A percentile compares a stretch with the other conserved stretches of the same genome.
These are phyloP conservation scores for Epichloe uncinata DNA, from an alignment of 2,329 filamentous ascomycete genomes.

Conservation along the genomic window DNA sequence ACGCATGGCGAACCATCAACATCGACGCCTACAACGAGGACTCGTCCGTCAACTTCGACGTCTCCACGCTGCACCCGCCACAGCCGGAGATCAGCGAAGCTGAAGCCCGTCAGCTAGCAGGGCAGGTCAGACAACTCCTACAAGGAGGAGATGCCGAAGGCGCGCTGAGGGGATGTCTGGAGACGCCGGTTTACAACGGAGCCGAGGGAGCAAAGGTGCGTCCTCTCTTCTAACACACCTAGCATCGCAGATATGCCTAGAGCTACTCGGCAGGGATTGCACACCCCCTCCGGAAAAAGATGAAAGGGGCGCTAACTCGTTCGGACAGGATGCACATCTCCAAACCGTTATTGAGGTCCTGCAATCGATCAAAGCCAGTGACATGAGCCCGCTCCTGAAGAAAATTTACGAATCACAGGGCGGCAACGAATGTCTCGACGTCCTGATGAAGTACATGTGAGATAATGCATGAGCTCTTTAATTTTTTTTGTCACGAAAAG, in stretches of 20 bases:
- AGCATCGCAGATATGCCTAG: neutral
- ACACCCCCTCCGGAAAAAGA: neutral
- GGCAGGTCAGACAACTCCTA: slow-evolving; percentile 77
- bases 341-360: slow-evolving; percentile 85
- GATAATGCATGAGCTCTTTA: neutral
- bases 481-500: neutral
- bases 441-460: slow-evolving; percentile 95
- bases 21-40: slow-evolving; percentile 85
- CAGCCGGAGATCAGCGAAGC: slow-evolving; percentile 60
- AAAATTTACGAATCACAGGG: slow-evolving; percentile 66
- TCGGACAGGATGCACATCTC: slow-evolving; percentile 63
- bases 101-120: slow-evolving; percentile 64
- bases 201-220: slow-evolving; percentile 43
- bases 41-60: slow-evolving; percentile 82
- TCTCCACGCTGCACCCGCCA: slow-evolving; percentile 66
- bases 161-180: slow-evolving; percentile 69
- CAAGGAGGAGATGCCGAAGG: slow-evolving; percentile 79
- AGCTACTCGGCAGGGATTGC: neutral
- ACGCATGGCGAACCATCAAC: slow-evolving; percentile 80
- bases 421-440: slow-evolving; percentile 76
- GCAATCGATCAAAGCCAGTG: slow-evolving; percentile 88
- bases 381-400: slow-evolving; percentile 82
- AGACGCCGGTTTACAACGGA: slow-evolving; percentile 67
- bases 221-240: neutral
- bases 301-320: neutral